Percentiles rank a stretch among this genome's conserved stretches.
These are phyloP conservation scores for Neophaeococcomyces aloes DNA, from an alignment of 2,329 filamentous ascomycete genomes.

Conservation along the genomic window DNA sequence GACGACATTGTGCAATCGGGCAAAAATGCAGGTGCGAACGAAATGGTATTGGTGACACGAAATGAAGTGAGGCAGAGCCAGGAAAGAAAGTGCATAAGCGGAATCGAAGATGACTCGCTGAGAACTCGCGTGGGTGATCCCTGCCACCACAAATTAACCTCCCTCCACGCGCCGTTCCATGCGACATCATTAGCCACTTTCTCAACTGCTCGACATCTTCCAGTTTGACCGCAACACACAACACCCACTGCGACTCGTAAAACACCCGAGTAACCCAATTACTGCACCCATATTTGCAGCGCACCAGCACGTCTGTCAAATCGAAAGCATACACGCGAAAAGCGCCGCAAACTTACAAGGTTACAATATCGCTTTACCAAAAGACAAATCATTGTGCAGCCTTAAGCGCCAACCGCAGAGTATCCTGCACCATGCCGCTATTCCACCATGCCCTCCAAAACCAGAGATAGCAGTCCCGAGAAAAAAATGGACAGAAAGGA, in stretches of 20 bases:
- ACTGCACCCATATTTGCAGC: background rate
- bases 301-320: background rate
- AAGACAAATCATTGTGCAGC: slow-evolving; percentile 13
- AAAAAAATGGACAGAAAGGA: slow-evolving; percentile 17
- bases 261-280: background rate
- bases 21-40: background rate
- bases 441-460: slow-evolving; percentile 19
- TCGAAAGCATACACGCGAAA: background rate
- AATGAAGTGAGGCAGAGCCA: background rate
- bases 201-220: background rate
- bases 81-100: background rate
- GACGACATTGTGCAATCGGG: background rate
- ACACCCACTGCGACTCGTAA: background rate
- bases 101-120: background rate
- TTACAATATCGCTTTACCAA: background rate
- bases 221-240: slow-evolving; percentile 2
- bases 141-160: background rate
- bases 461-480: slow-evolving; percentile 19
- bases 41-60: background rate
- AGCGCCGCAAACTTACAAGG: background rate
- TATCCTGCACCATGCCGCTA: slow-evolving; percentile 17
- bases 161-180: background rate
- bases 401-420: slow-evolving; percentile 15
- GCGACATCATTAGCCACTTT: background rate
- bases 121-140: background rate